These are phyloP conservation scores for Leccinum ochraceum DNA, from an alignment of 768 basidiomycete genomes.

Conservation along the genomic window DNA sequence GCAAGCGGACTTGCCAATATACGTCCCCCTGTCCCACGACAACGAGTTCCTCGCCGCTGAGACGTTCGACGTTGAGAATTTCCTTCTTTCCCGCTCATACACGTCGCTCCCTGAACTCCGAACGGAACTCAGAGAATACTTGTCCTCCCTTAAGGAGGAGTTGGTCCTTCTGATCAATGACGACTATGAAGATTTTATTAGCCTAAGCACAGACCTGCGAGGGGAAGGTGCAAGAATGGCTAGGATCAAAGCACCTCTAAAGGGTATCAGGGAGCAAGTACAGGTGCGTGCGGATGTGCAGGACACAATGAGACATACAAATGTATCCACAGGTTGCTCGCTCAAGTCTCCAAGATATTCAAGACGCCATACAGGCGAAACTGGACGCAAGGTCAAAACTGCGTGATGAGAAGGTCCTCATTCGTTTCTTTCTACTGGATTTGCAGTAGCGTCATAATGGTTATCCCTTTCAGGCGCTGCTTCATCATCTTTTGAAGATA, in stretches of 20 bases:
- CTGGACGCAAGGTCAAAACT: slow-evolving; percentile 71
- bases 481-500: slow-evolving; percentile 87
- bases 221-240: slow-evolving; percentile 79
- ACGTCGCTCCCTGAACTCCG: slow-evolving; percentile 88
- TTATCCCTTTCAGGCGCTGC: slow-evolving; percentile 55
- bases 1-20: slow-evolving; percentile 56
- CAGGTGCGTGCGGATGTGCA: slow-evolving; percentile 48
- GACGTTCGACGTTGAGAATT: slow-evolving; percentile 79
- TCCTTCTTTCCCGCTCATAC: slow-evolving; percentile 83
- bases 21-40: slow-evolving; percentile 75
- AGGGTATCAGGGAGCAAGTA: slow-evolving; percentile 61
- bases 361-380: slow-evolving; percentile 76
- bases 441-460: slow-evolving; percentile 3
- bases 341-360: slow-evolving; percentile 60
- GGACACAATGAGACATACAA: not conserved
- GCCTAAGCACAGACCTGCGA: slow-evolving; percentile 87
- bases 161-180: slow-evolving; percentile 95
- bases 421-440: not conserved
- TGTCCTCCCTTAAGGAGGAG: slow-evolving; percentile 84
- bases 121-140: slow-evolving; percentile 83
- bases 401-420: slow-evolving; percentile 76
- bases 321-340: slow-evolving; percentile 50
- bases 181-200: slow-evolving; percentile 98
- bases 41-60: slow-evolving; percentile 71
- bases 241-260: slow-evolving; percentile 67